phyloP scores from a whole-genome alignment of 139 green algal species.

The Coccomyxa sp. region DNA sequence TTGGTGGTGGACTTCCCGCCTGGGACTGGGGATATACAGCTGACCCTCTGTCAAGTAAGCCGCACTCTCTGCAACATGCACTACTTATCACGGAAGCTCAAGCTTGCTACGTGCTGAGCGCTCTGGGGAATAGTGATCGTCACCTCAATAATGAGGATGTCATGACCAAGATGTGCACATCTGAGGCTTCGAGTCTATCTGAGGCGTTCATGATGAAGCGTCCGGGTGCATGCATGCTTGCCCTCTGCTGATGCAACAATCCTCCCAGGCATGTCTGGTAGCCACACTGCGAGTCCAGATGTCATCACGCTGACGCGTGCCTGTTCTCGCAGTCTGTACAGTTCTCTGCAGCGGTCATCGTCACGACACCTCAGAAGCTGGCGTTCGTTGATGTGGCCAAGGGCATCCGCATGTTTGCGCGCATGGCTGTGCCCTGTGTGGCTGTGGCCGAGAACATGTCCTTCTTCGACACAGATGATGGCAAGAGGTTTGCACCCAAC shows the following conservation, averaged over 20 bases:
- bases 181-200: no score
- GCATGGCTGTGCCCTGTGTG: constrained; percentile 89
- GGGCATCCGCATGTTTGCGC: constrained; percentile 98
- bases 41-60: constrained; percentile 83
- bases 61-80: no score
- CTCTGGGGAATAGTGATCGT: no score
- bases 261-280: no score
- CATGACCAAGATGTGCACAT: no score
- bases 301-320: no score
- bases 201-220: no score
- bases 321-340: constrained; percentile 64
- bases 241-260: not conserved
- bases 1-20: constrained; percentile 97
- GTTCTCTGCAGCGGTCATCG: constrained; percentile 93
- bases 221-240: no score
- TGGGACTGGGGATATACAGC: constrained; percentile 97
- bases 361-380: constrained; percentile 98
- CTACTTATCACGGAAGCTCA: no score
- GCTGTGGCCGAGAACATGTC: constrained; percentile 99
- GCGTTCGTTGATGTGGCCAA: constrained; percentile 99
- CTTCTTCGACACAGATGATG: constrained; percentile 90
- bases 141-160: no score
- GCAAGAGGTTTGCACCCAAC: constrained; percentile 37
- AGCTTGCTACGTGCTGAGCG: no score
- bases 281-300: no score